These are phyloP conservation scores for Rhytidhysteron rufulum DNA, from an alignment of 2,329 filamentous ascomycete genomes.

Conservation along the genomic window DNA sequence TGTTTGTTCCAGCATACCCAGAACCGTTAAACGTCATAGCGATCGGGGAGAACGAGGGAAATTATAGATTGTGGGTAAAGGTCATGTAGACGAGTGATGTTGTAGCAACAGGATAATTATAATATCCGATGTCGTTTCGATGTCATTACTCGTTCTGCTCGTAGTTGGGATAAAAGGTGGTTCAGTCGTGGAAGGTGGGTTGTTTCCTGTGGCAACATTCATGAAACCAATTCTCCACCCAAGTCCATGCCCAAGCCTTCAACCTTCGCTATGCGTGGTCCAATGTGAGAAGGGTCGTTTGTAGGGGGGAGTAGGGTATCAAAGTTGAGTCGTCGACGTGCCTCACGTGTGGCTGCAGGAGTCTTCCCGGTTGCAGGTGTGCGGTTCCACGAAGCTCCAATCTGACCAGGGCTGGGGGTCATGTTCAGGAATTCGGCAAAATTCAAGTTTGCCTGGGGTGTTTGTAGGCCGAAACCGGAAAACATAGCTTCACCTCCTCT, in stretches of 20 bases:
- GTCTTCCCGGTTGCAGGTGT: constrained; percentile 63
- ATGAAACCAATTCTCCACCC: constrained; percentile 60
- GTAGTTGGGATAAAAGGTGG: not conserved
- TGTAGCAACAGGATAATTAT: constrained; percentile 7
- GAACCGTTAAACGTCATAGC: constrained; percentile 1
- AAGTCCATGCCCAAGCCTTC: constrained; percentile 61
- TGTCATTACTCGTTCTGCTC: constrained; percentile 20
- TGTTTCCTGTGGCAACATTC: constrained; percentile 8
- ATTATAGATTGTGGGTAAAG: constrained; percentile 1
- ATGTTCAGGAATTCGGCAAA: constrained; percentile 98
- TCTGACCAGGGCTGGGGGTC: constrained; percentile 87
- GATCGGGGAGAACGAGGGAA: constrained; percentile 8
- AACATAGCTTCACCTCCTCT: constrained; percentile 57
- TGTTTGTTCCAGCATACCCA: not conserved
- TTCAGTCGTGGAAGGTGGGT: constrained; percentile 9
- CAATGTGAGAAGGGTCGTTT: constrained; percentile 40
- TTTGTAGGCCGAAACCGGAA: constrained; percentile 62
- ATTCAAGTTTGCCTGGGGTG: constrained; percentile 82
- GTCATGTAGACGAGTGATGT: constrained; percentile 2
- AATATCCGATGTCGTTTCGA: constrained; percentile 13
- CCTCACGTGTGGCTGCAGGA: constrained; percentile 63
- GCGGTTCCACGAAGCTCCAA: constrained; percentile 62
- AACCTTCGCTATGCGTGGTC: constrained; percentile 40
- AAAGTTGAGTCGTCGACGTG: constrained; percentile 77
- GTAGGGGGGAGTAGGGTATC: constrained; percentile 64